Base-by-base conservation (phyloP, 176 grass and related monocot genomes). In the Neostapfia colusana region DNA sequence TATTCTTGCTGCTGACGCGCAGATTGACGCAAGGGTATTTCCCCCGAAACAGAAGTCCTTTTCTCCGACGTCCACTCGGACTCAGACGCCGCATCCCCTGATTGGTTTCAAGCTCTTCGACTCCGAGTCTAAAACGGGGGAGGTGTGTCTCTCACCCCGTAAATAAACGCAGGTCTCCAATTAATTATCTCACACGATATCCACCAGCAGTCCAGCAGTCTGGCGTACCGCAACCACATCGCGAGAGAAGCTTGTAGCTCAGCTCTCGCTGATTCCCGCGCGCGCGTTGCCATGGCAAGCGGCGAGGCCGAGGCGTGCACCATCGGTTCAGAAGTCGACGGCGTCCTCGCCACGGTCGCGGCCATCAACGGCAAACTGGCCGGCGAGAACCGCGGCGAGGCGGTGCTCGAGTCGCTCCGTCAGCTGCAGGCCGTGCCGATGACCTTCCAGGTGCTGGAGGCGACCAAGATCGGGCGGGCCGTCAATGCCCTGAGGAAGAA, bases 401-500 rank as follows among this genome's bases (percentile, higher is more conserved):
- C 48, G 17, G 38, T 67, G 61, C 10, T 67, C 12, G 61, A 74
- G 17, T 67, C 20, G 25, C 80, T 82, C 8, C 80, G 80, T 12
- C n/a, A 14, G 61, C 70, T 82, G 25, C 60, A 58, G 80, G 17
- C 25, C 61, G 12, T 82, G 25, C 61, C 15, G 61, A 67, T 82
- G 69, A 82, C 45, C 10, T 73, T 65, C 17, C 34, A 65, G 69
- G 26, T 23, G 60, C 79, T 81, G 69, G 69, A 82, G 35, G 24
- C 44, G 7, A 82, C 69, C 57, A 73, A 55, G 59, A 9, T 82
- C 17, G 45, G 68, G 45, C 45, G 45, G 0, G 7, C 35, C 16
- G 18, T 82, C 44, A 39, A 38, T 2, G 35, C 14, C 10, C 36
- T 82, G 7, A 39, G 58, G 58, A 82, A 73, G 69, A 26, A 15